phyloP scores from a whole-genome alignment of 2,329 filamentous ascomycete species.

The Mollisia scopiformis region DNA sequence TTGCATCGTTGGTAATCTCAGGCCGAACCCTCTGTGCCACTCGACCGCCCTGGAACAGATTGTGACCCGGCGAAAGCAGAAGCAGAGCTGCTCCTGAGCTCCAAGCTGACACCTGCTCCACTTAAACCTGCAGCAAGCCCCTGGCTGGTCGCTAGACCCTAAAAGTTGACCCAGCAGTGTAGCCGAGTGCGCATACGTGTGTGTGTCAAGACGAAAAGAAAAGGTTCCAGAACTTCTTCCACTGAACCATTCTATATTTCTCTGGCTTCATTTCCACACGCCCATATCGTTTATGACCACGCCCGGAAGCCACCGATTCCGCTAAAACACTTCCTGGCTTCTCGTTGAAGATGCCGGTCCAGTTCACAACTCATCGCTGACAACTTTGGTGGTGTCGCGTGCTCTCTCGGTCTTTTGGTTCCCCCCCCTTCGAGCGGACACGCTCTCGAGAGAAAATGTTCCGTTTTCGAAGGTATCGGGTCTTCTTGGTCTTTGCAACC shows the following conservation, averaged over 20 bases:
- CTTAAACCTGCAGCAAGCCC: neutral
- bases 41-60: neutral
- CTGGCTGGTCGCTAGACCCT: neutral
- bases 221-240: neutral
- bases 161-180: neutral
- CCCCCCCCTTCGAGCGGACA: slow-evolving; percentile 7
- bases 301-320: neutral
- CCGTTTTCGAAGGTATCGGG: slow-evolving; percentile 62
- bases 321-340: neutral
- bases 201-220: neutral
- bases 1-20: neutral
- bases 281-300: neutral
- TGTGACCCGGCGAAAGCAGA: no score
- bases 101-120: neutral
- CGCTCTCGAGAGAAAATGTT: slow-evolving; percentile 49
- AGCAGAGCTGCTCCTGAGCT: neutral
- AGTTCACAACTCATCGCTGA: slow-evolving; percentile 9
- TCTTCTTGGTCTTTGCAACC: slow-evolving; percentile 45
- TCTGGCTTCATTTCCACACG: neutral
- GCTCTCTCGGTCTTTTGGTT: neutral
- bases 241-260: neutral
- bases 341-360: slow-evolving; percentile 11
- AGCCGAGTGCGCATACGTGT: neutral
- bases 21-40: neutral
- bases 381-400: slow-evolving; percentile 21